Conservation (phyloP, 345 rosid genomes). For the Heritiera littoralis region DNA sequence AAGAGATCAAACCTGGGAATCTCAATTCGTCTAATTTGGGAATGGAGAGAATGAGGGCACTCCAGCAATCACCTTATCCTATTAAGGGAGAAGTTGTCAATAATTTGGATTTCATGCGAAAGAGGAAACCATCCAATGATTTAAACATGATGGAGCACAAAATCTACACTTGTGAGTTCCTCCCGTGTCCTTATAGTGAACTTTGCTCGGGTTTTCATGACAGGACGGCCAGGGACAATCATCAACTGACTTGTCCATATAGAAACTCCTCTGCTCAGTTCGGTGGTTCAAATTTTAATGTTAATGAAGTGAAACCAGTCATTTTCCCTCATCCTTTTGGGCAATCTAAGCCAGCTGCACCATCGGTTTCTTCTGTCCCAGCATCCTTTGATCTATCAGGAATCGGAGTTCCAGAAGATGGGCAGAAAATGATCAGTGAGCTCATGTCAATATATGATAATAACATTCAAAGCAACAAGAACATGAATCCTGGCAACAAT, state of each 20-base stretch:
- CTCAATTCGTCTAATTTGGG: conserved; percentile 36
- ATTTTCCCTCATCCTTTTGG: conserved; percentile 52
- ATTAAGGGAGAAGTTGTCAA: conserved; percentile 56
- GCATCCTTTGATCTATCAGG: conserved; percentile 62
- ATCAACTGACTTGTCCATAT: conserved; percentile 66
- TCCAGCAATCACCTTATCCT: conserved; percentile 47
- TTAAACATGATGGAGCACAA: conserved; percentile 50
- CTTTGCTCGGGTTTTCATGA: conserved; percentile 63
- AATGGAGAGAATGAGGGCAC: conserved; percentile 41
- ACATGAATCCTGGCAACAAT: conserved; percentile 29
- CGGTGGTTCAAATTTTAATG: conserved; percentile 58
- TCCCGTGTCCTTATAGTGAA: conserved; percentile 67
- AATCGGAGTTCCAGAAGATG: conserved; percentile 89
- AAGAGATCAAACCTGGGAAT: conserved; percentile 58
- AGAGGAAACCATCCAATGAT: conserved; percentile 66
- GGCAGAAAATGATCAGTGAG: conserved; percentile 80
- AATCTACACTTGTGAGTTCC: conserved; percentile 62
- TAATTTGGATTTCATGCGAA: conserved; percentile 46
- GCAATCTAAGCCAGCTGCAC: conserved; percentile 52
- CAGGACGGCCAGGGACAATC: conserved; percentile 72
- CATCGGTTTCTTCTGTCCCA: conserved; percentile 36
- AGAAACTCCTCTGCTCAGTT: conserved; percentile 49
- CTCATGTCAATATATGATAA: conserved; percentile 82
- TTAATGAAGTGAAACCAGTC: conserved; percentile 76
- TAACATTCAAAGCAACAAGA: conserved; percentile 56